Percentiles rank a stretch among this genome's conserved stretches.
These are phyloP conservation scores for Limnanthes douglasii DNA, from an alignment of 345 rosid genomes.

Conservation along the genomic window DNA sequence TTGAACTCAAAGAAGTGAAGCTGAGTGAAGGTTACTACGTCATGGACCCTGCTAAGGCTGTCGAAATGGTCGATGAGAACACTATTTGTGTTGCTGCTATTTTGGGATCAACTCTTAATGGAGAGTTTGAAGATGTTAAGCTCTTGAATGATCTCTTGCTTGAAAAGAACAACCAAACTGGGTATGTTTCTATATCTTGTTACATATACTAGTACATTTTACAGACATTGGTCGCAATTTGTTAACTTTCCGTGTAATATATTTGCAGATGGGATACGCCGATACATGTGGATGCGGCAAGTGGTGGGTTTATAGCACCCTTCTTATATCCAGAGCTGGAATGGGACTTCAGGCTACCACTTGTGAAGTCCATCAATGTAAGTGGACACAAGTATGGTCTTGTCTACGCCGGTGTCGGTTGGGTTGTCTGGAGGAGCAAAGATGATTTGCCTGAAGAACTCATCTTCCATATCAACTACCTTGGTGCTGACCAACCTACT, in stretches of 20 bases:
- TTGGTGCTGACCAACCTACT: slow-evolving; percentile 47
- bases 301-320: slow-evolving; percentile 55
- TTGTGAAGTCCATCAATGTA: slow-evolving; percentile 47
- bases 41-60: slow-evolving; percentile 41
- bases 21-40: slow-evolving; percentile 42
- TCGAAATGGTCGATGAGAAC: slow-evolving; percentile 48
- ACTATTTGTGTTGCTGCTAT: slow-evolving; percentile 55
- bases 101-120: slow-evolving; percentile 39
- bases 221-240: too few relatives aligned
- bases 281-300: slow-evolving; percentile 49
- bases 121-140: slow-evolving; percentile 62
- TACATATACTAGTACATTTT: not conserved
- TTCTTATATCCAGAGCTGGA: slow-evolving; percentile 45
- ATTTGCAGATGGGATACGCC: slow-evolving; percentile 41
- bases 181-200: slow-evolving; percentile 4
- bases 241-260: not conserved
- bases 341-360: slow-evolving; percentile 44
- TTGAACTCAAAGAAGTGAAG: slow-evolving; percentile 48
- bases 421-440: slow-evolving; percentile 50
- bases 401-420: slow-evolving; percentile 48
- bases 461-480: slow-evolving; percentile 44
- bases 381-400: slow-evolving; percentile 51
- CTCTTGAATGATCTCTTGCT: slow-evolving; percentile 30
- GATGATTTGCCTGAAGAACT: slow-evolving; percentile 48
- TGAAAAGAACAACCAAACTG: slow-evolving; percentile 31